These are phyloP conservation scores for Ceratopteris richardii DNA, from an alignment of 75 land plant genomes.

Conservation along the genomic window DNA sequence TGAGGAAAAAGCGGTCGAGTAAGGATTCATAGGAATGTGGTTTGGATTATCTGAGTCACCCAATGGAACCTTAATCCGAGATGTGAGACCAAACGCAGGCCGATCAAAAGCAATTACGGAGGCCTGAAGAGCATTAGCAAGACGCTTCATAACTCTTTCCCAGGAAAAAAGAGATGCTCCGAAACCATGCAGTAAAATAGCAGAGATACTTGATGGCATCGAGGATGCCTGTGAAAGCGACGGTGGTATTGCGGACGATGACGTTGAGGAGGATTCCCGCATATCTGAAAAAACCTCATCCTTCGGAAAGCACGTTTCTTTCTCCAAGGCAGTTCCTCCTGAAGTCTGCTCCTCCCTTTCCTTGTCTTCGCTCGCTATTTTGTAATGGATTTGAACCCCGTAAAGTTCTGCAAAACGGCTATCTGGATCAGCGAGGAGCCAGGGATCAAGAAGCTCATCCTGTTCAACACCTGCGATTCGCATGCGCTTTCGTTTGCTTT, in stretches of 20 bases:
- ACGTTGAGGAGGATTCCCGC: no score
- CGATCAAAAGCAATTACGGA: conserved; percentile 84
- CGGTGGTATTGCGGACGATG: no score
- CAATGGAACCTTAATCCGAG: conserved; percentile 25
- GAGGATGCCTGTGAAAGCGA: neutral
- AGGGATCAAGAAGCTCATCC: conserved; percentile 61
- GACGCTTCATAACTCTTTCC: conserved; percentile 56
- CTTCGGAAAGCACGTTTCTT: no score
- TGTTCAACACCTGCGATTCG: conserved; percentile 72
- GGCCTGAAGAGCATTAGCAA: conserved; percentile 48
- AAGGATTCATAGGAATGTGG: no score
- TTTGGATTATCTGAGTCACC: neutral
- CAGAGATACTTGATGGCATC: conserved; percentile 22
- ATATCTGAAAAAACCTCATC: no score
- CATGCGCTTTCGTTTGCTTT: conserved; percentile 19
- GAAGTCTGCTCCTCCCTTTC: neutral
- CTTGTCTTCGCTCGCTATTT: conserved; percentile 30
- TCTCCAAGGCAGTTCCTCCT: no score
- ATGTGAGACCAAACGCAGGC: conserved; percentile 91
- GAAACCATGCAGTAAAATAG: conserved; percentile 84
- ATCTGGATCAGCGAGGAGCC: conserved; percentile 67
- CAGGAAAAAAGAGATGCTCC: conserved; percentile 94
- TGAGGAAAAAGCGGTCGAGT: no score
- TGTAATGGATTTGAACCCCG: conserved; percentile 73
- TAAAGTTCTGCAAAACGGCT: conserved; percentile 75